Evolutionary conservation across 306 rosid genomes (phyloP), one percentile per base, ranked within the genome.

Genomic region (peach (Prunus persica)): DNA sequence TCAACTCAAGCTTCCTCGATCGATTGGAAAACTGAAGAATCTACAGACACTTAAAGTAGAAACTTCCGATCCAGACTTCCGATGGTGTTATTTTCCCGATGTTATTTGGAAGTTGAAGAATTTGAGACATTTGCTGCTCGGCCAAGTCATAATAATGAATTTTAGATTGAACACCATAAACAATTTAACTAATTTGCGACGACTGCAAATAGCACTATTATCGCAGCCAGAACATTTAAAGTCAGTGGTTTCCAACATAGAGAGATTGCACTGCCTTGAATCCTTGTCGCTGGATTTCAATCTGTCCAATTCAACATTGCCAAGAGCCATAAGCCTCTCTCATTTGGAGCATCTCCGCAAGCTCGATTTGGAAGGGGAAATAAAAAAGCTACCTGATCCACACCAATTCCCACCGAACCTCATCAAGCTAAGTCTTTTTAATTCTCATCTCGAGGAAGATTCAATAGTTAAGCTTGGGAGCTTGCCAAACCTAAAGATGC

Each of bases 401-500:
- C 61, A 7, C 12, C 25, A 49, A 16, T 25, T 49, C 73, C 73
- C 45, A 5, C 73, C 22, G 2, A 47, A 47, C 43, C 43, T 69
- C 10, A 1, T 50, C n/a, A 27, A 69, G 74, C 47, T 69, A 18
- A 20, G 6, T 1, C 7, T 69, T 45, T 0, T 27, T 34, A 4
- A 12, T 3, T 69, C 45, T 45, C 8, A 3, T 13, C 62, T 70
- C 47, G 32, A 1, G 6, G 1, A 14, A 67, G 24, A 69, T 50
- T 49, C 60, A 19, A 20, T 34, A 1, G 65, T 3, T 34, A 28
- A 19, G 20, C 20, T 71, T 3, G 30, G 34, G 64, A 51, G 32
- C 34, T 71, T 70, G 62, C 62, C 65, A 34, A 71, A 54, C 30
- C 41, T 52, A 3, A 54, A 69, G 47, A 69, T 52, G 64, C 65